Percentiles rank a stretch among this genome's conserved stretches.
These are phyloP conservation scores for Fusarium sp. DNA, from an alignment of 2,329 filamentous ascomycete genomes.

Conservation along the genomic window DNA sequence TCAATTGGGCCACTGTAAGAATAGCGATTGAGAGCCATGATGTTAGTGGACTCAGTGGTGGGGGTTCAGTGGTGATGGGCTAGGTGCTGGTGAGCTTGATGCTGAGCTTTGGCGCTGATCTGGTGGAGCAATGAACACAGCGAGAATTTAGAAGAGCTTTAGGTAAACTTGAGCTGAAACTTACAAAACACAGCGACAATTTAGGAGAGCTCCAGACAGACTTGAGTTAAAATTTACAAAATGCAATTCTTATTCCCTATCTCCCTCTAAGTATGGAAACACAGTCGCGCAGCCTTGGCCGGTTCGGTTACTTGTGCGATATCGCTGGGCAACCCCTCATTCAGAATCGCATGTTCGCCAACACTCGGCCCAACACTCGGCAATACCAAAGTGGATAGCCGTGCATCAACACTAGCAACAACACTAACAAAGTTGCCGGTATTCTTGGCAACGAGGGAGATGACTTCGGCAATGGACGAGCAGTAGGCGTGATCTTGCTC, in stretches of 20 bases:
- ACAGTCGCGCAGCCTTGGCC: accelerated
- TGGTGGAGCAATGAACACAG: neutral
- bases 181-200: neutral
- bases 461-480: neutral
- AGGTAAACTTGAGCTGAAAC: neutral
- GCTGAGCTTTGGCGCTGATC: neutral
- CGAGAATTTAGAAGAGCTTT: neutral
- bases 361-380: neutral
- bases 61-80: neutral
- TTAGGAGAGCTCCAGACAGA: neutral
- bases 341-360: neutral
- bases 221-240: neutral
- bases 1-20: slow-evolving; percentile 38
- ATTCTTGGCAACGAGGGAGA: neutral
- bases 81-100: no score
- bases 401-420: neutral
- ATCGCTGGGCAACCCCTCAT: slow-evolving; percentile 4
- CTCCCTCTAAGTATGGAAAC: neutral
- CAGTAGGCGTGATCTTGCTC: neutral
- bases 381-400: slow-evolving; percentile 4
- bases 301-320: neutral
- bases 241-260: neutral
- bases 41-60: neutral
- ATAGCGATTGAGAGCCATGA: slow-evolving; percentile 33
- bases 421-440: neutral